phyloP scores from a whole-genome alignment of 306 rosid genomes.

The Vachellia collinsii region DNA sequence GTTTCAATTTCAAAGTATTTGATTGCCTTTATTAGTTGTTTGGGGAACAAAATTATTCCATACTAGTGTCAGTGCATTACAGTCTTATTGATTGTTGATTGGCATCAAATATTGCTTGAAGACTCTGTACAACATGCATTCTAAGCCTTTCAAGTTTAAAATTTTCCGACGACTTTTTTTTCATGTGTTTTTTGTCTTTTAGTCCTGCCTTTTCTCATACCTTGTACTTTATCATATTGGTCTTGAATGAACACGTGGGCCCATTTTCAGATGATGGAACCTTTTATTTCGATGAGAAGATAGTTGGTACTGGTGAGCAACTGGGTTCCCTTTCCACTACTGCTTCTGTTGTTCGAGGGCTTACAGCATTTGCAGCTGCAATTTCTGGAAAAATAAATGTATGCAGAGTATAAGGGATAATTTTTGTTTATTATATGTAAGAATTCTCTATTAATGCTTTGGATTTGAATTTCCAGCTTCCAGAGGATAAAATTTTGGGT shows the following conservation, averaged over 20 bases:
- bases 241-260: conserved; percentile 21
- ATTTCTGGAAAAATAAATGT: conserved; percentile 81
- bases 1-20: conserved; percentile 11
- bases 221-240: conserved; percentile 1
- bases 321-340: conserved; percentile 84
- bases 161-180: background rate
- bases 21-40: background rate
- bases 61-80: conserved; percentile 19
- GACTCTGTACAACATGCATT: conserved; percentile 20
- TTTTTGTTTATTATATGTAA: conserved; percentile 4
- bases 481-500: conserved; percentile 82
- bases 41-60: background rate
- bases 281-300: conserved; percentile 84
- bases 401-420: conserved; percentile 33
- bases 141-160: background rate
- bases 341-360: conserved; percentile 90
- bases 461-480: conserved; percentile 65
- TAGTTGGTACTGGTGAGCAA: conserved; percentile 62
- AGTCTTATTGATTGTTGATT: background rate
- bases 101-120: conserved; percentile 25
- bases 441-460: conserved; percentile 40
- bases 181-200: conserved; percentile 10
- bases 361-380: conserved; percentile 70
- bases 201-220: conserved; percentile 9
- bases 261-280: conserved; percentile 78